Evolutionary conservation across 495 filamentous ascomycete species (phyloP).

Genomic region (Astrothelium macrocarpum): DNA sequence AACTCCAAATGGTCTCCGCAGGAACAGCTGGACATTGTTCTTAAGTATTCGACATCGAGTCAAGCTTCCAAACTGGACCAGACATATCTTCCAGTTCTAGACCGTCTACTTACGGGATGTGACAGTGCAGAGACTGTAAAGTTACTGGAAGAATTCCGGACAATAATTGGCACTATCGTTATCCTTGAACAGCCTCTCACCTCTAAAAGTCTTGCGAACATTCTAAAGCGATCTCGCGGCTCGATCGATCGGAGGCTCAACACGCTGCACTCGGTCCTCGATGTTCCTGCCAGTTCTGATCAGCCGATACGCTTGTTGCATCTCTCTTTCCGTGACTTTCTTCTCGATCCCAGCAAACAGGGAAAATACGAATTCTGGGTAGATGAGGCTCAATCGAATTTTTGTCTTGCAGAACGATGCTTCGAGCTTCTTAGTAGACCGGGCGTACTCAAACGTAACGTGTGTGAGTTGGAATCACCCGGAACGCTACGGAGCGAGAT

Average conservation of each 20-base stretch:
- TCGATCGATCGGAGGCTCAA: background rate
- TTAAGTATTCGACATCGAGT: conserved; percentile 13
- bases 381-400: conserved; percentile 31
- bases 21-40: conserved; percentile 12
- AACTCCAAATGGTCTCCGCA: conserved; percentile 12
- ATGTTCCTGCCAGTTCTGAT: conserved; percentile 25
- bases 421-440: conserved; percentile 27
- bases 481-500: conserved; percentile 20
- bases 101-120: conserved; percentile 15
- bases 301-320: conserved; percentile 37
- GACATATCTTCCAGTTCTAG: conserved; percentile 23
- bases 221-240: conserved; percentile 10
- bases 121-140: conserved; percentile 14
- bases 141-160: conserved; percentile 19
- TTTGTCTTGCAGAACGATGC: conserved; percentile 28
- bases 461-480: conserved; percentile 32
- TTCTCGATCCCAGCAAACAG: conserved; percentile 33
- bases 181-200: conserved; percentile 26
- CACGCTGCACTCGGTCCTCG: conserved; percentile 30
- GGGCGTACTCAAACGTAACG: conserved; percentile 29
- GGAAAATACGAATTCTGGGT: conserved; percentile 30
- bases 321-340: conserved; percentile 45
- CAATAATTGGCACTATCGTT: conserved; percentile 31
- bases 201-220: conserved; percentile 14
- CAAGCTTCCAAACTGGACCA: conserved; percentile 15